Percentiles rank a stretch among this genome's conserved stretches.
These are phyloP conservation scores for Lathyrus sativus DNA, from an alignment of 306 rosid genomes.

Conservation along the genomic window DNA sequence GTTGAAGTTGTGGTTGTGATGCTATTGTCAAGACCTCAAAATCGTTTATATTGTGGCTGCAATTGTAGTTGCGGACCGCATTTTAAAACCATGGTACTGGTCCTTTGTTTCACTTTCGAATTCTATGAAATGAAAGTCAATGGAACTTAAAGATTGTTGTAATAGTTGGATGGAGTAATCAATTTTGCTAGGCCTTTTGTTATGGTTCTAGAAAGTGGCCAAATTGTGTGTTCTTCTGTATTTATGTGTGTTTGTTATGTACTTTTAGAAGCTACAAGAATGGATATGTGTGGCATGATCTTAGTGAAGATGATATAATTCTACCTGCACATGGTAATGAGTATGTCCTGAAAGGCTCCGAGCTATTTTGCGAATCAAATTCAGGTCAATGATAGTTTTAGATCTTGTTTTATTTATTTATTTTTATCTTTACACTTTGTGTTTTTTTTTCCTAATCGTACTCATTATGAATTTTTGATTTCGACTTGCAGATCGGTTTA, in stretches of 20 bases:
- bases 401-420: conserved; percentile 18
- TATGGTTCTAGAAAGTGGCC: conserved; percentile 5
- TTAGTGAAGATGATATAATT: conserved; percentile 75
- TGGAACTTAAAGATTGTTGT: neutral
- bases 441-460: conserved; percentile 27
- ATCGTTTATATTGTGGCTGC: neutral
- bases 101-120: conserved; percentile 16
- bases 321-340: conserved; percentile 84
- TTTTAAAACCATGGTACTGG: neutral
- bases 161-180: conserved; percentile 18
- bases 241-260: conserved; percentile 32
- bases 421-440: conserved; percentile 20
- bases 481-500: conserved; percentile 55
- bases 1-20: neutral
- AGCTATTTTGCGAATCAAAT: conserved; percentile 78
- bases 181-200: conserved; percentile 7
- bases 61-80: neutral
- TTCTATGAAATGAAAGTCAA: conserved; percentile 19
- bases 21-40: neutral
- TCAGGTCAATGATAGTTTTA: conserved; percentile 53
- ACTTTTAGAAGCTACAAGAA: conserved; percentile 81
- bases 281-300: conserved; percentile 98
- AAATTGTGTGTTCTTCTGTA: conserved; percentile 2
- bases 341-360: conserved; percentile 94
- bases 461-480: conserved; percentile 25